Conservation (phyloP, 805 yeast species). For the Candida boidinii region DNA sequence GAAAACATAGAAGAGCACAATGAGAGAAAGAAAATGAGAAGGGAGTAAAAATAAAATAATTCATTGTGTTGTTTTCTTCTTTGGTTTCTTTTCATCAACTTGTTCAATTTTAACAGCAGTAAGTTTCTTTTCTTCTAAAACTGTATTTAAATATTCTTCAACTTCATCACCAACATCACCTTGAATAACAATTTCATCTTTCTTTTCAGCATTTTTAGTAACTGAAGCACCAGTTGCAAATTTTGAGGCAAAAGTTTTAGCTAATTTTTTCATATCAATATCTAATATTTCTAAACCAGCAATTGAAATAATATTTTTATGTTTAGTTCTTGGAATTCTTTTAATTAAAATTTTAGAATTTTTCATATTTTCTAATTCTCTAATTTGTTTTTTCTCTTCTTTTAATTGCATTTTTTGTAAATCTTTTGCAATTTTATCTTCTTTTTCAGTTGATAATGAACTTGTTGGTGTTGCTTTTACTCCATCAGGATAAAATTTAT, state of each 20-base stretch:
- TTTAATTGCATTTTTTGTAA: constrained; percentile 78
- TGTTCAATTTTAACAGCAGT: constrained; percentile 84
- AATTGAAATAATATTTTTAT: constrained; percentile 80
- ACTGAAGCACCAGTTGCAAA: constrained; percentile 96
- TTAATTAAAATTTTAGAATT: constrained; percentile 77
- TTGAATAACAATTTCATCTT: constrained; percentile 85
- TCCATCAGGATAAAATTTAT: constrained; percentile 52
- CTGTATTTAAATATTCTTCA: constrained; percentile 59
- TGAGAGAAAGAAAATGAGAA: neutral
- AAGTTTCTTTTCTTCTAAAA: constrained; percentile 76
- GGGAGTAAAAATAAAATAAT: neutral
- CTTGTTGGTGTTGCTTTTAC: constrained; percentile 40
- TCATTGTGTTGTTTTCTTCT: constrained; percentile 28
- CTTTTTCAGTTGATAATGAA: constrained; percentile 64
- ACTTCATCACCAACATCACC: constrained; percentile 95
- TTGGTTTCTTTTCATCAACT: constrained; percentile 72
- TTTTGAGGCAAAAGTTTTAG: constrained; percentile 87
- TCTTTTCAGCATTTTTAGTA: constrained; percentile 81
- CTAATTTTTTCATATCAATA: constrained; percentile 80
- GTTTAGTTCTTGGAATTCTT: constrained; percentile 82
- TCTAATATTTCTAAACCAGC: constrained; percentile 84
- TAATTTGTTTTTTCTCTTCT: constrained; percentile 76
- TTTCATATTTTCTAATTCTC: constrained; percentile 71
- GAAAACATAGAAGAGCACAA: constrained; percentile 33
- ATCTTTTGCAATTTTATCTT: constrained; percentile 75